A percentile compares a stretch with the other conserved stretches of the same genome.
Evolutionary conservation across 139 green algal species (phyloP).

Genomic region (Closterium sp.): DNA sequence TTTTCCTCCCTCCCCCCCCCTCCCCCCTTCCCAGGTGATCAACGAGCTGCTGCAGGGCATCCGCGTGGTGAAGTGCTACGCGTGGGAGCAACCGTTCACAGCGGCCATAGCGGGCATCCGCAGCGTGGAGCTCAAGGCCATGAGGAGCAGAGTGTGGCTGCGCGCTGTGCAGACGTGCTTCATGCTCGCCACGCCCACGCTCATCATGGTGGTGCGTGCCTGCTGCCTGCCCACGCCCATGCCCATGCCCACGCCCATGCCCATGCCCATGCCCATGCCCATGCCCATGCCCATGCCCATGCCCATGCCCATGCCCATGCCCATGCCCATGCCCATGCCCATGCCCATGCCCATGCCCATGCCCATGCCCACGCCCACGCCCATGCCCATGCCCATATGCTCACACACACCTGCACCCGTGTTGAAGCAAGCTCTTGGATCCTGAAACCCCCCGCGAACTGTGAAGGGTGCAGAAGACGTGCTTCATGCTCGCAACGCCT

Average conservation of each 20-base stretch:
- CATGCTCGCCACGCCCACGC: constrained; percentile 45
- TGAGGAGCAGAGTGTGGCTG: constrained; percentile 55
- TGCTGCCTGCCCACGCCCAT: not conserved
- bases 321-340: no score
- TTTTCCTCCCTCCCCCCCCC: no score
- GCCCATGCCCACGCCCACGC: no score
- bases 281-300: no score
- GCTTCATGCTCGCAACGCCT: not conserved
- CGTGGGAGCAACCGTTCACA: constrained; percentile 57
- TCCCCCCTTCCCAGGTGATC: not conserved
- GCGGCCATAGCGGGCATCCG: not conserved
- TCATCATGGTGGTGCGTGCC: constrained; percentile 46
- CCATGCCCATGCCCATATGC: not conserved
- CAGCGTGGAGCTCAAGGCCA: constrained; percentile 28
- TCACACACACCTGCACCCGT: no score
- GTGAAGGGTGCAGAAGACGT: no score
- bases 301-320: no score
- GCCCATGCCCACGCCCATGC: not conserved
- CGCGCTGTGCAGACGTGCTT: constrained; percentile 38
- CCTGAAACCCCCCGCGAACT: no score
- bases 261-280: no score
- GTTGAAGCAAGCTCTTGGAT: no score
- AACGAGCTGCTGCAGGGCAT: constrained; percentile 67
- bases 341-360: no score
- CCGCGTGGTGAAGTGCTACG: constrained; percentile 61